Conservation (phyloP, 2,329 filamentous ascomycete species). For the Tolypocladium cylindrosporum region DNA sequence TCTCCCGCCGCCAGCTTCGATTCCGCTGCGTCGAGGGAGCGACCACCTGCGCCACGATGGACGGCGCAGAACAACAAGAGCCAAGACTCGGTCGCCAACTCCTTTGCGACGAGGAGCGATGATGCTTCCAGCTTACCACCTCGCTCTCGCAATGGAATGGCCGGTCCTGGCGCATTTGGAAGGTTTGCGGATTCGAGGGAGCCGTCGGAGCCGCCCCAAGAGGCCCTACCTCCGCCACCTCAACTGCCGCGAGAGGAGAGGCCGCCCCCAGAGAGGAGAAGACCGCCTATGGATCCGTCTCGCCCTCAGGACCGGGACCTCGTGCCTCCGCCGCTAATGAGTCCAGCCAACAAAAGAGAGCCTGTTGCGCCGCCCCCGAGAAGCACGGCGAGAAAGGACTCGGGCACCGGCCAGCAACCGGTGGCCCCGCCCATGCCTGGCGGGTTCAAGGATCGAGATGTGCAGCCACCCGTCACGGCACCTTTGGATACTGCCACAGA, state of each 20-base stretch:
- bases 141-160: constrained; percentile 41
- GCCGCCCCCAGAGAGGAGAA: constrained; percentile 50
- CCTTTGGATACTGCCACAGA: constrained; percentile 5
- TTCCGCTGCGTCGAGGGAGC: constrained; percentile 29
- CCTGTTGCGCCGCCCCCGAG: constrained; percentile 37
- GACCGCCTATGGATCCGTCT: constrained; percentile 56
- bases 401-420: constrained; percentile 17
- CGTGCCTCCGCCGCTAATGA: constrained; percentile 49
- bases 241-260: constrained; percentile 26
- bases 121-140: constrained; percentile 40
- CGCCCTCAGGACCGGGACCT: constrained; percentile 44
- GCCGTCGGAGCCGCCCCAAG: constrained; percentile 7
- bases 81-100: constrained; percentile 45
- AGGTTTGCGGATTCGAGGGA: constrained; percentile 21
- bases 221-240: constrained; percentile 4
- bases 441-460: constrained; percentile 23
- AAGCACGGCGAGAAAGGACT: constrained; percentile 38
- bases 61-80: constrained; percentile 43
- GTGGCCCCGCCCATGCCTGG: constrained; percentile 15
- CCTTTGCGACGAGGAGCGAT: constrained; percentile 36
- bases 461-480: constrained; percentile 3
- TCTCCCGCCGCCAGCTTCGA: constrained; percentile 45
- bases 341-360: constrained; percentile 35
- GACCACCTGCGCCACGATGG: constrained; percentile 32
- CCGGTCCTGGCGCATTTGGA: constrained; percentile 26